Percentiles rank a stretch among this genome's conserved stretches.
Evolutionary conservation across 1,139 yeast species (phyloP).

Genomic region (Yamadazyma atmosphaerica): DNA sequence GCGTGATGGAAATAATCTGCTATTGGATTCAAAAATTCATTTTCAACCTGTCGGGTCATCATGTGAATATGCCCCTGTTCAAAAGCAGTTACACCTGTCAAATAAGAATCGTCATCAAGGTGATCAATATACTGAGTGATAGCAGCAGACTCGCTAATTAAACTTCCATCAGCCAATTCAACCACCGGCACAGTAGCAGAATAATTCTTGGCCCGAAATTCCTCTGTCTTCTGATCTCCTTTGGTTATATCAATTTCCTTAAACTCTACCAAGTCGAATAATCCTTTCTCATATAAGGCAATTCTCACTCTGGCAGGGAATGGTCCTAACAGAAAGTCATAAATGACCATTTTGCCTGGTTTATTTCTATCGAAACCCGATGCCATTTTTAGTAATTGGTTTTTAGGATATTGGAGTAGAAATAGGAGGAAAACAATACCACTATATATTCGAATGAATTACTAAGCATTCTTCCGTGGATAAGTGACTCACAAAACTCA

Average conservation of each 20-base stretch:
- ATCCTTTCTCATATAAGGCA: slow-evolving; percentile 6
- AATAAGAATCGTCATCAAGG: slow-evolving; percentile 6
- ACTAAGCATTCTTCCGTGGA: not conserved
- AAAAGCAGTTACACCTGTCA: slow-evolving; percentile 8
- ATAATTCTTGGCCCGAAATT: slow-evolving; percentile 5
- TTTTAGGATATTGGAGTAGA: not conserved
- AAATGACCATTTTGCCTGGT: slow-evolving; percentile 1
- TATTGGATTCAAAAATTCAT: slow-evolving; percentile 7
- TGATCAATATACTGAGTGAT: slow-evolving; percentile 8
- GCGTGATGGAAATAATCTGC: slow-evolving; percentile 6
- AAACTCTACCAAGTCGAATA: slow-evolving; percentile 4
- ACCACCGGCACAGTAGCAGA: slow-evolving; percentile 8
- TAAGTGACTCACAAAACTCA: not conserved
- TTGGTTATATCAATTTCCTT: slow-evolving; percentile 5
- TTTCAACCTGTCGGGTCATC: slow-evolving; percentile 10
- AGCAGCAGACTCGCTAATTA: slow-evolving; percentile 4
- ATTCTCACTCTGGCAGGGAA: slow-evolving; percentile 7
- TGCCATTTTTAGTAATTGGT: not conserved
- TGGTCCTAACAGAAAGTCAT: slow-evolving; percentile 8
- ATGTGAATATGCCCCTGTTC: slow-evolving; percentile 6
- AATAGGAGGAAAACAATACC: not conserved
- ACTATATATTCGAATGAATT: not conserved
- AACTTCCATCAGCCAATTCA: slow-evolving; percentile 9
- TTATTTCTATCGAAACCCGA: not conserved
- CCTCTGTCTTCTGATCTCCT: slow-evolving; percentile 9